Base-by-base conservation (phyloP, 331 rosid genomes). In the Phaseolus coccineus region DNA sequence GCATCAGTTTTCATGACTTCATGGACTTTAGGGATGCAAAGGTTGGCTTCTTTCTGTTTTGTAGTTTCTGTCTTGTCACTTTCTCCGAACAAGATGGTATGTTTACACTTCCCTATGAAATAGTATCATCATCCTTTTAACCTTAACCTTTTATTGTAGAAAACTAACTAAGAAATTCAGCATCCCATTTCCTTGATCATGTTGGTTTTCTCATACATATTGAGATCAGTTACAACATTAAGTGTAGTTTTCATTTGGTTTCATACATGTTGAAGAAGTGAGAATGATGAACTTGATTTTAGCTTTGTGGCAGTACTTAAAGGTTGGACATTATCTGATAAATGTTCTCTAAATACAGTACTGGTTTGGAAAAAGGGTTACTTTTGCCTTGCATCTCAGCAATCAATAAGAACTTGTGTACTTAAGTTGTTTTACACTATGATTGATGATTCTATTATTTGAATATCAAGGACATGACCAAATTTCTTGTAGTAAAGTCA, bases 61-160 rank as follows among this genome's bases (percentile, higher is more conserved):
- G 13, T 58, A 74, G 85, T 83, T 86, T 85, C 81, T 89, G 85
- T 86, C 28, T 39, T 69, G 79, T 78, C 52, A 78, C 90, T 69
- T 82, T 86, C 59, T 81, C 82, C 71, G 87, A 80, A 76, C 89
- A 92, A 87, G 86, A 89, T 85, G 97, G 98, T 94, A 92, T 66
- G 88, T 63, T 62, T 51, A 4, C 58, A 77, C 67, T 65, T 68
- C 27, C 76, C 31, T 48, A 68, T 31, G 53, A 69, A 39, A 56
- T 50, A 76, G 35, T 69, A 30, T 11, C 53, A 75, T 24, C 2
- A 5, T 64, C 22, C 22, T 19, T 63, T 6, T 39, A 12, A 14
- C 10, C 57, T 48, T 16, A 64, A 3, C 13, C 44, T 48, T 46
- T 22, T 14, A 0, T 30, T 28, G 4, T 75, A 72, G 22, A 42